phyloP scores from a whole-genome alignment of 1,139 yeast species.

The Geotrichum carabidarum region DNA sequence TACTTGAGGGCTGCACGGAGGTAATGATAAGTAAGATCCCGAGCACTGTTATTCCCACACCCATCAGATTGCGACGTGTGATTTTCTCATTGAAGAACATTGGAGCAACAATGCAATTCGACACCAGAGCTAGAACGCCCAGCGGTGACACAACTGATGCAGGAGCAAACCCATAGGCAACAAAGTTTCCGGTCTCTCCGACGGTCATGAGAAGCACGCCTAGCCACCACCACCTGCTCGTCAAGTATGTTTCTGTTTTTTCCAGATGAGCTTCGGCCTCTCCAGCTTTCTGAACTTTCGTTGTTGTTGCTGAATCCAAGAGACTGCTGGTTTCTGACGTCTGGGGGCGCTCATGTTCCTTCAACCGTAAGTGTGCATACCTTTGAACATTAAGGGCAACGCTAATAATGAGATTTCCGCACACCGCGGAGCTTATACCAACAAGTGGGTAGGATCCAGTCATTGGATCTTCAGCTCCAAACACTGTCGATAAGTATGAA shows the following conservation, averaged over 20 bases:
- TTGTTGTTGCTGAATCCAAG: background rate
- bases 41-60: conserved; percentile 39
- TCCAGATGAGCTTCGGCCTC: background rate
- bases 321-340: background rate
- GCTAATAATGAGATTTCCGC: conserved; percentile 38
- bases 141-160: conserved; percentile 46
- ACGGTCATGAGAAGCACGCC: conserved; percentile 41
- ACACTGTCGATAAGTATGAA: background rate
- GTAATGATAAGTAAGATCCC: conserved; percentile 42
- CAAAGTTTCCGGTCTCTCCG: conserved; percentile 44
- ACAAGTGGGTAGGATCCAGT: conserved; percentile 24
- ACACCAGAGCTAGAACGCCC: conserved; percentile 44
- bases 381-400: conserved; percentile 41
- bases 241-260: conserved; percentile 24
- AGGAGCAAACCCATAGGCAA: conserved; percentile 46
- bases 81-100: conserved; percentile 41
- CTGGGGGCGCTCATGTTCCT: conserved; percentile 2
- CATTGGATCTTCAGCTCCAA: background rate
- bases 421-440: conserved; percentile 37
- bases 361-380: conserved; percentile 35
- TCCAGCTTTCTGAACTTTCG: background rate
- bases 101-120: conserved; percentile 46
- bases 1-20: conserved; percentile 27
- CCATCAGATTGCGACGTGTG: conserved; percentile 35
- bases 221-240: conserved; percentile 39